Percentiles rank a stretch among this genome's conserved stretches.
These are phyloP conservation scores for Mollisiaceae sp. DNA, from an alignment of 2,329 filamentous ascomycete genomes.

Conservation along the genomic window DNA sequence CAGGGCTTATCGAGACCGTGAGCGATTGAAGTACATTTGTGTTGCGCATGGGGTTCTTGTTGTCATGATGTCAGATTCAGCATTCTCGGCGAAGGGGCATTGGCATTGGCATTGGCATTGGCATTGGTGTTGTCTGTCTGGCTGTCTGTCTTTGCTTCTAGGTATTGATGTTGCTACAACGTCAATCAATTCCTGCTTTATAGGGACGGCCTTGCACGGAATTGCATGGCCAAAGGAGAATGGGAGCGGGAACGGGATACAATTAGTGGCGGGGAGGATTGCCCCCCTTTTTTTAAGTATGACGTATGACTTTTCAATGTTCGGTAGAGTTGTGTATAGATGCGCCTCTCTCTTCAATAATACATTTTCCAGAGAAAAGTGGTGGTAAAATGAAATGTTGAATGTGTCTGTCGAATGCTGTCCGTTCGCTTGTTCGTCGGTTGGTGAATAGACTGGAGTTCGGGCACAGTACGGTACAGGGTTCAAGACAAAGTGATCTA, in stretches of 20 bases:
- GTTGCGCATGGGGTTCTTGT: too few species aligned
- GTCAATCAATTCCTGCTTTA: background rate
- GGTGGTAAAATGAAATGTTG: too few species aligned
- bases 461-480: too few species aligned
- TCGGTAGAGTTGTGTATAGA: conserved; percentile 13
- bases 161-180: too few species aligned
- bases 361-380: background rate
- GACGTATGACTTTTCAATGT: conserved; percentile 25
- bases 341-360: conserved; percentile 9
- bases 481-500: too few species aligned
- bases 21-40: conserved; percentile 18
- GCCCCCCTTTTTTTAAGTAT: conserved; percentile 20
- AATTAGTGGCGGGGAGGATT: conserved; percentile 7
- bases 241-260: background rate
- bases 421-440: too few species aligned
- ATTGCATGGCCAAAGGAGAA: background rate
- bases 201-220: background rate
- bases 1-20: conserved; percentile 56
- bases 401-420: too few species aligned
- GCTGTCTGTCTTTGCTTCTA: conserved; percentile 18
- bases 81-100: conserved; percentile 30
- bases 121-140: conserved; percentile 31
- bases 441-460: too few species aligned
- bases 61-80: conserved; percentile 18
- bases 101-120: conserved; percentile 29